Evolutionary conservation across 2,329 filamentous ascomycete genomes (phyloP).

Genomic region (Fusarium ambrosium): DNA sequence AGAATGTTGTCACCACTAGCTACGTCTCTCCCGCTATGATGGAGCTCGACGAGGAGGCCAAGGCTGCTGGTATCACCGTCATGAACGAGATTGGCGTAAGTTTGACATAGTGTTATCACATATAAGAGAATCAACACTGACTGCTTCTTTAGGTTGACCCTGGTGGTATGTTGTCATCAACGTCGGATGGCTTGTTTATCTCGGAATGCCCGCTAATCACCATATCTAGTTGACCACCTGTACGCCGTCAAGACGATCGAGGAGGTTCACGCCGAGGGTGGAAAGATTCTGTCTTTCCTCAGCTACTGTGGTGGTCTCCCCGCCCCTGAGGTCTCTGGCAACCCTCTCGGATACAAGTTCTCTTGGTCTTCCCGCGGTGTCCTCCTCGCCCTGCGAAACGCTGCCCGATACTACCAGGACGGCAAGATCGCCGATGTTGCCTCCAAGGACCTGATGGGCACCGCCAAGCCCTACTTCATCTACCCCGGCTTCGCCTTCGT

Average conservation of each 20-base stretch:
- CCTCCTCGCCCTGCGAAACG: conserved; percentile 86
- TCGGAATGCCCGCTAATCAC: not conserved
- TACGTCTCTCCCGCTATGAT: conserved; percentile 95
- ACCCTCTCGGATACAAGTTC: conserved; percentile 89
- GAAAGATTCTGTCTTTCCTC: conserved; percentile 86
- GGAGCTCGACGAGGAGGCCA: conserved; percentile 85
- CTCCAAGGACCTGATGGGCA: conserved; percentile 80
- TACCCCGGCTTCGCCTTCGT: conserved; percentile 90
- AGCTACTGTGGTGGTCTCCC: conserved; percentile 88
- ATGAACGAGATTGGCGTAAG: conserved; percentile 94
- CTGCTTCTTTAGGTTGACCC: conserved; percentile 37
- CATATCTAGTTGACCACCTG: conserved; percentile 51
- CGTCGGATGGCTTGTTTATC: not conserved
- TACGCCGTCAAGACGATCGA: conserved; percentile 91
- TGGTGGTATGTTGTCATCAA: conserved; percentile 24
- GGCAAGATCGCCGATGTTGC: conserved; percentile 79
- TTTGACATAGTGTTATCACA: not conserved
- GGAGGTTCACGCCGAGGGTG: conserved; percentile 87
- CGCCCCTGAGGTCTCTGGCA: conserved; percentile 78
- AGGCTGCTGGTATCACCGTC: conserved; percentile 94
- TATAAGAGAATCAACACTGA: not conserved
- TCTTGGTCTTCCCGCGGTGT: conserved; percentile 77
- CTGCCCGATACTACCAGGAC: conserved; percentile 85
- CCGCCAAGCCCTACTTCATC: conserved; percentile 90
- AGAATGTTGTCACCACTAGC: conserved; percentile 94